Percentiles rank a stretch among this genome's conserved stretches.
Conservation (phyloP, 768 basidiomycete genomes). For the Tylopilus intermedius region DNA sequence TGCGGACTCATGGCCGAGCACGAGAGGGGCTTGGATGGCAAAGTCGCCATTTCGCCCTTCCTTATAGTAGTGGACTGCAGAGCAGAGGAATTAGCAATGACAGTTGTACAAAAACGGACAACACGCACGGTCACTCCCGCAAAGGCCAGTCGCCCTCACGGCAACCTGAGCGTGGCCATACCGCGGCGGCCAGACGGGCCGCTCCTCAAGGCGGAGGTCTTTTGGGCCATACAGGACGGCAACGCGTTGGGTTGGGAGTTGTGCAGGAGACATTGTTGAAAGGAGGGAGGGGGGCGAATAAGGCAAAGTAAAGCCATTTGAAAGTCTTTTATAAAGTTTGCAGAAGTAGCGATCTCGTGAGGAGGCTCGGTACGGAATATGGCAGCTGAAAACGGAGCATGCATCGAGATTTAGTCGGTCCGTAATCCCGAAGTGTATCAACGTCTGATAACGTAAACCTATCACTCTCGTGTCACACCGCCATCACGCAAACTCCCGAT, state of each 20-base stretch:
- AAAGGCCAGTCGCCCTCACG: slow-evolving; percentile 81
- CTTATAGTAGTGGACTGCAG: slow-evolving; percentile 81
- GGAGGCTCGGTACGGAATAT: slow-evolving; percentile 27
- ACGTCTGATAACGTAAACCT: slow-evolving; percentile 26
- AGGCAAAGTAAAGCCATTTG: slow-evolving; percentile 23
- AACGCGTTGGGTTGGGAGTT: slow-evolving; percentile 56
- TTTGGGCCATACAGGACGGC: slow-evolving; percentile 80
- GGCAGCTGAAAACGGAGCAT: slow-evolving; percentile 21
- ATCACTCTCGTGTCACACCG: slow-evolving; percentile 22
- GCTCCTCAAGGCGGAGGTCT: slow-evolving; percentile 77
- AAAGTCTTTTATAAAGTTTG: slow-evolving; percentile 31
- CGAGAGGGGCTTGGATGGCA: slow-evolving; percentile 76
- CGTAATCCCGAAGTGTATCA: slow-evolving; percentile 27
- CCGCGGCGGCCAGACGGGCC: slow-evolving; percentile 67
- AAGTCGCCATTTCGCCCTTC: slow-evolving; percentile 93
- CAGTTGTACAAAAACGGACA: not conserved
- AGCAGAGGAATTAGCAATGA: slow-evolving; percentile 2
- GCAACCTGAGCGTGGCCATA: slow-evolving; percentile 75
- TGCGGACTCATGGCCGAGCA: slow-evolving; percentile 92
- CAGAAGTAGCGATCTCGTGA: slow-evolving; percentile 33
- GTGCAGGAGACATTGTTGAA: slow-evolving; percentile 41
- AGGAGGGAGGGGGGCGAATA: slow-evolving; percentile 17
- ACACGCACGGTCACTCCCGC: slow-evolving; percentile 74
- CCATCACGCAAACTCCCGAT: slow-evolving; percentile 25
- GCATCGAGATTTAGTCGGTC: slow-evolving; percentile 24